These are phyloP conservation scores for Neophaeococcomyces aloes DNA, from an alignment of 2,329 filamentous ascomycete genomes.

Conservation along the genomic window DNA sequence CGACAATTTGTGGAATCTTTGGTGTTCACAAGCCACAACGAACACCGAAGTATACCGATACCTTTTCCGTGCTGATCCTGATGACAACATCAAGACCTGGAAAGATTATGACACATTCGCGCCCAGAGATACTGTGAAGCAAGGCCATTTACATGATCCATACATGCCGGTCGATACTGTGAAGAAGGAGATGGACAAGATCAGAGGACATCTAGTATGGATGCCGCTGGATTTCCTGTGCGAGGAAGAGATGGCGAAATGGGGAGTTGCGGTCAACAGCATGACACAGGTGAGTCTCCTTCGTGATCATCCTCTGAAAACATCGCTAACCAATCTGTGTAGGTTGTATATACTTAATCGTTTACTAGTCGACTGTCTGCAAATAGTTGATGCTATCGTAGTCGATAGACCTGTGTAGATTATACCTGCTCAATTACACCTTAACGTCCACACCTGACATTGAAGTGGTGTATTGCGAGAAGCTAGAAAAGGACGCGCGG, in stretches of 20 bases:
- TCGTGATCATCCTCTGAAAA: neutral
- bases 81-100: conserved; percentile 78
- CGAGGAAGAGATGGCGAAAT: conserved; percentile 81
- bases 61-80: conserved; percentile 81
- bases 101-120: conserved; percentile 75
- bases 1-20: conserved; percentile 57
- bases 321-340: neutral
- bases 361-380: too few relatives aligned
- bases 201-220: conserved; percentile 86
- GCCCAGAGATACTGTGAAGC: conserved; percentile 57
- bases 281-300: conserved; percentile 78
- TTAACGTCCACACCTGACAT: too few relatives aligned
- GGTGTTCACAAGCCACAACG: conserved; percentile 59
- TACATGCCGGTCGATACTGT: conserved; percentile 65
- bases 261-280: conserved; percentile 72
- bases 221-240: conserved; percentile 83
- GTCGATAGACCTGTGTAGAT: too few relatives aligned
- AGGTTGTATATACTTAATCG: conserved; percentile 6
- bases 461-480: too few relatives aligned
- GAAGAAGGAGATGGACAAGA: conserved; percentile 61
- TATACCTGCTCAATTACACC: too few relatives aligned
- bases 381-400: too few relatives aligned
- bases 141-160: conserved; percentile 78
- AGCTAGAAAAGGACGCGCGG: too few relatives aligned
- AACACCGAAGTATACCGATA: conserved; percentile 75